Conservation (phyloP, 2,329 filamentous ascomycete species). For the Paraphoma chrysanthemicola region DNA sequence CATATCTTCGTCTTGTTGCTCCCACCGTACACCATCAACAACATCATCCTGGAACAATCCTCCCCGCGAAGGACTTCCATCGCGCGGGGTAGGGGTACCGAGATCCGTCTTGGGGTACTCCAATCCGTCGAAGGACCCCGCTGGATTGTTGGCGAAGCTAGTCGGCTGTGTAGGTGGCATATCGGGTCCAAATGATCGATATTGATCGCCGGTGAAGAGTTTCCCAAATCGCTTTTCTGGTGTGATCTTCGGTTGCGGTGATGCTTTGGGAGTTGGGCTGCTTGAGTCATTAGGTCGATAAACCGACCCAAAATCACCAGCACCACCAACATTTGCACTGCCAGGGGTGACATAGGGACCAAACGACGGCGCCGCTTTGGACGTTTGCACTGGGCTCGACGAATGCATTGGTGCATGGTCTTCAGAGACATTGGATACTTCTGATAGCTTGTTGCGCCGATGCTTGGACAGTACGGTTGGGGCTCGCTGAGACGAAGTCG, state of each 20-base stretch:
- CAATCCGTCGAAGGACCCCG: background rate
- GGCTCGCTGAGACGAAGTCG: background rate
- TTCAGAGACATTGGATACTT: background rate
- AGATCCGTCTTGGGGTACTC: background rate
- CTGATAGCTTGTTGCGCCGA: background rate
- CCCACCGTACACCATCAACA: background rate
- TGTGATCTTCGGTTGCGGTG: background rate
- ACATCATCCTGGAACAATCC: background rate
- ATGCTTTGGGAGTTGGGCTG: background rate
- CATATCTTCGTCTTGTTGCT: constrained; percentile 1
- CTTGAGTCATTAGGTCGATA: background rate
- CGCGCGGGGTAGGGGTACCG: background rate
- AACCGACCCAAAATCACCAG: background rate
- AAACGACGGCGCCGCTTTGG: background rate
- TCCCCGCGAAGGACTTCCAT: background rate
- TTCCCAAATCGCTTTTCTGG: background rate
- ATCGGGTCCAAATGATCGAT: background rate
- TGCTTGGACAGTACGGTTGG: background rate
- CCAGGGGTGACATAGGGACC: background rate
- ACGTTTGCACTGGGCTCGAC: background rate
- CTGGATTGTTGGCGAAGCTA: background rate
- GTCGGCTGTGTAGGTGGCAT: background rate
- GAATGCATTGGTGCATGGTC: background rate
- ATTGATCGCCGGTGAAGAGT: background rate
- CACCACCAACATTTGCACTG: background rate